Percentiles rank a stretch among this genome's conserved stretches.
Conservation (phyloP, 2,329 filamentous ascomycete genomes). For the Sclerotinia minor region DNA sequence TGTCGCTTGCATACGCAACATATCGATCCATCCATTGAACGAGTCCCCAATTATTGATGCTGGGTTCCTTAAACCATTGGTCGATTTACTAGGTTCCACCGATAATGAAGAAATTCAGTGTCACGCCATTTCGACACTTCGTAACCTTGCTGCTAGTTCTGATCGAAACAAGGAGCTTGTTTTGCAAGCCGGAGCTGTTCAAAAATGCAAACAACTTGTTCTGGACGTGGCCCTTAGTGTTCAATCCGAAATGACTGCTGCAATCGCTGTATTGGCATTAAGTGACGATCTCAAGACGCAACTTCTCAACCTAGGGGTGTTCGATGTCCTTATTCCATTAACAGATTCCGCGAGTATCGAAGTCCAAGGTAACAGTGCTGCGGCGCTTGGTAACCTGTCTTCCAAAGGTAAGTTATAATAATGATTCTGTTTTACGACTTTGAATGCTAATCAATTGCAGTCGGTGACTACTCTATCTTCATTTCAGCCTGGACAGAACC, state of each 20-base stretch:
- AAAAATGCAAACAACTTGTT: conserved; percentile 97
- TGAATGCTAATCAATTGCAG: conserved; percentile 55
- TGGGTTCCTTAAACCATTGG: conserved; percentile 89
- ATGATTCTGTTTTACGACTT: conserved; percentile 15
- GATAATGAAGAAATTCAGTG: conserved; percentile 99
- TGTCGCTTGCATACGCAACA: conserved; percentile 97
- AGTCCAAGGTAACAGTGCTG: conserved; percentile 96
- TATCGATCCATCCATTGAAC: conserved; percentile 96
- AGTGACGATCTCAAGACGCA: conserved; percentile 95
- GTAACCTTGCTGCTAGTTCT: conserved; percentile 93
- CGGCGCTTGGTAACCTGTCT: conserved; percentile 90
- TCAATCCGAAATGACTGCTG: conserved; percentile 99
- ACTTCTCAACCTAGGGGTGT: conserved; percentile 86
- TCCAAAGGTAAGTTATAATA: conserved; percentile 73
- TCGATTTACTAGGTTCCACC: conserved; percentile 89
- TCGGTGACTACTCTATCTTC: conserved; percentile 95
- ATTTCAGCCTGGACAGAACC: conserved; percentile 92
- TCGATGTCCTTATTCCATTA: conserved; percentile 92
- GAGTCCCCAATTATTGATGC: conserved; percentile 98
- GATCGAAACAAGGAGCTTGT: conserved; percentile 99
- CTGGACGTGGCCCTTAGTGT: conserved; percentile 90
- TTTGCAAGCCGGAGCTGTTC: conserved; percentile 90
- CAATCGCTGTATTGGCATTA: conserved; percentile 91
- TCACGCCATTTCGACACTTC: conserved; percentile 93
- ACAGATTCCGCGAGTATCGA: conserved; percentile 96